A percentile compares a stretch with the other conserved stretches of the same genome.
phyloP scores from a whole-genome alignment of 768 basidiomycete species.

The Boletus sp. region DNA sequence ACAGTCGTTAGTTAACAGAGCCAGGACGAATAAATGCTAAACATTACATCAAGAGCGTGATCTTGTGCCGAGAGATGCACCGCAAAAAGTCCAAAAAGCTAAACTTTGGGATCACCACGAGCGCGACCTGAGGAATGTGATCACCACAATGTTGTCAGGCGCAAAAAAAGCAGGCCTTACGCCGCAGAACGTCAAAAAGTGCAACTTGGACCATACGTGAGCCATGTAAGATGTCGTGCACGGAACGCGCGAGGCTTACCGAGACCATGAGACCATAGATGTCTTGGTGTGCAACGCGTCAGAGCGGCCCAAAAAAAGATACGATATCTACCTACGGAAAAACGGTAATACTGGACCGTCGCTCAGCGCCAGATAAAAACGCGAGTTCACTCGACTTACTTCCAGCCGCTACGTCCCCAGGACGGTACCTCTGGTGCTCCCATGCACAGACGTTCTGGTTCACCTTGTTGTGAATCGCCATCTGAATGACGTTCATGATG shows the following conservation, averaged over 20 bases:
- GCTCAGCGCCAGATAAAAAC: constrained; percentile 6
- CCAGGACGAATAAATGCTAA: neutral
- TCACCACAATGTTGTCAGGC: neutral
- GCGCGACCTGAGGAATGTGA: constrained; percentile 40
- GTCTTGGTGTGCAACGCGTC: constrained; percentile 36
- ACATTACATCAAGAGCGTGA: constrained; percentile 54
- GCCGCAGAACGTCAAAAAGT: constrained; percentile 53
- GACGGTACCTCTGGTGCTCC: constrained; percentile 42
- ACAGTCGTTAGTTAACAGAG: neutral
- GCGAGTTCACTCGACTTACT: constrained; percentile 39
- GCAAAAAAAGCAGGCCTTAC: constrained; percentile 31
- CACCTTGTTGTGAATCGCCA: constrained; percentile 47
- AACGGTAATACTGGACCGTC: constrained; percentile 51
- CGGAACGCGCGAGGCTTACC: constrained; percentile 34
- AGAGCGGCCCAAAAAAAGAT: constrained; percentile 4
- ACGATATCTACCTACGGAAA: constrained; percentile 45
- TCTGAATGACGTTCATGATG: constrained; percentile 65
- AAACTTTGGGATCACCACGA: constrained; percentile 64
- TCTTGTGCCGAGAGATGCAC: constrained; percentile 56
- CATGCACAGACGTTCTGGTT: constrained; percentile 37
- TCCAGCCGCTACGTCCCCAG: constrained; percentile 58
- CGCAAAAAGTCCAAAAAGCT: constrained; percentile 59
- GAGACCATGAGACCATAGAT: constrained; percentile 60
- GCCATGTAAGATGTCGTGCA: neutral
- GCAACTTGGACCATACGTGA: constrained; percentile 38